Conservation (phyloP, 345 rosid species). For the Arabidopsis thaliana region TAIR10.1 NC_003075.7:6610001-6610500, state of each 20-base stretch:
- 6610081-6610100: conserved; percentile 17
- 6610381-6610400: conserved; percentile 63
- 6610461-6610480: conserved; percentile 20
- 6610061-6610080: background rate
- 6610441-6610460: conserved; percentile 72
- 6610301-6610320: conserved; percentile 65
- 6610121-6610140: conserved; percentile 74
- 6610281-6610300: conserved; percentile 87
- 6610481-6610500: background rate
- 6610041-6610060: conserved; percentile 27
- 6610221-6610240: conserved; percentile 9
- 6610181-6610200: conserved; percentile 10
- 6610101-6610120: conserved; percentile 73
- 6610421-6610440: conserved; percentile 70
- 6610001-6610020: conserved; percentile 67
- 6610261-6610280: conserved; percentile 70
- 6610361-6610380: conserved; percentile 16
- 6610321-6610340: conserved; percentile 9
- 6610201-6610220: conserved; percentile 20
- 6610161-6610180: conserved; percentile 66
- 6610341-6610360: conserved; percentile 1
- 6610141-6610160: conserved; percentile 72
- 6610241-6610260: conserved; percentile 57
- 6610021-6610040: conserved; percentile 20
- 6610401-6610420: conserved; percentile 65